Evolutionary conservation across 75 land plant genomes (phyloP).

Genomic region (Cryptomeria japonica): DNA sequence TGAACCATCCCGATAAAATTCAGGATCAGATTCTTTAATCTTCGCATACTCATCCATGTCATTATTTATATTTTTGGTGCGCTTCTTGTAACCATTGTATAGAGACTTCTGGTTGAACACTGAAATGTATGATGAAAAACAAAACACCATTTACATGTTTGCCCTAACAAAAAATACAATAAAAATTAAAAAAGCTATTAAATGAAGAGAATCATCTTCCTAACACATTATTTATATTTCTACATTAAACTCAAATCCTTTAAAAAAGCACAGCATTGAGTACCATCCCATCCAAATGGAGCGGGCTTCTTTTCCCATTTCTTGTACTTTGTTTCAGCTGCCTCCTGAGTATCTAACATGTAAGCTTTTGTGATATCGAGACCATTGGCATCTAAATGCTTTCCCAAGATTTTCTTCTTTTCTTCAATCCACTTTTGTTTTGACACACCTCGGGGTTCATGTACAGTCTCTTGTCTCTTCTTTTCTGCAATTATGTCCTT

Average conservation of each 20-base stretch:
- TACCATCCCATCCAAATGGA: constrained; percentile 98
- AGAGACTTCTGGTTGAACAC: constrained; percentile 94
- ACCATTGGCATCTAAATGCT: constrained; percentile 87
- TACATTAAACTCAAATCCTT: neutral
- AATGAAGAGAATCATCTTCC: neutral
- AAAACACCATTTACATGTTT: neutral
- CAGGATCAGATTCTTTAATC: constrained; percentile 87
- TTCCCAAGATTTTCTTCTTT: constrained; percentile 88
- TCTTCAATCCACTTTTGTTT: constrained; percentile 98
- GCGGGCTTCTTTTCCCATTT: constrained; percentile 99
- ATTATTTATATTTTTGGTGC: constrained; percentile 72
- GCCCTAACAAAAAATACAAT: neutral
- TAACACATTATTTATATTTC: neutral
- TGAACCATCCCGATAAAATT: constrained; percentile 87
- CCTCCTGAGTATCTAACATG: constrained; percentile 97
- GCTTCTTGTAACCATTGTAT: constrained; percentile 94
- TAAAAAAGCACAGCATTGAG: neutral
- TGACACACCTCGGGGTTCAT: constrained; percentile 87
- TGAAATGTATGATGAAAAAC: constrained; percentile 22
- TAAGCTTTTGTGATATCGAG: constrained; percentile 84
- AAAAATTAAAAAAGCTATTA: neutral
- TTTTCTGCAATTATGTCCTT: constrained; percentile 83
- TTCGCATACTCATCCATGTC: constrained; percentile 77
- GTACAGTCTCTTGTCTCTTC: constrained; percentile 76
- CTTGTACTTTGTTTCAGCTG: constrained; percentile 89